Percentiles rank a stretch among this genome's conserved stretches.
These are phyloP conservation scores for Fragaria iinumae DNA, from an alignment of 306 rosid genomes.

Conservation along the genomic window DNA sequence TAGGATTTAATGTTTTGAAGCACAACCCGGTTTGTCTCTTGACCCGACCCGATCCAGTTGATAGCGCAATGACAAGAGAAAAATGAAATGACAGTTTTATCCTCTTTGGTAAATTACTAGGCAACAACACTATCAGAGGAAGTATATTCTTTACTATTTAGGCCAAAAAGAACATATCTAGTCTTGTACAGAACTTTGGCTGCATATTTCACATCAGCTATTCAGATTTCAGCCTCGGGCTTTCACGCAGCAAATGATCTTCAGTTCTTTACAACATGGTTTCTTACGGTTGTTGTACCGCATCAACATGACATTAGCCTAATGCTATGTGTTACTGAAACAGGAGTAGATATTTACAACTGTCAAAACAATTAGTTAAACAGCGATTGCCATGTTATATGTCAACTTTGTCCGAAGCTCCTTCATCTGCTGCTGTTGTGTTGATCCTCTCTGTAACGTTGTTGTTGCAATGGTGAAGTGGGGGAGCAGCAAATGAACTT, in stretches of 20 bases:
- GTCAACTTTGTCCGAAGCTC: constrained; percentile 30
- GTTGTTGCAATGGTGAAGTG: constrained; percentile 51
- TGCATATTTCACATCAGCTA: not conserved
- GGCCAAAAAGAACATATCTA: not conserved
- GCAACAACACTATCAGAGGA: not conserved
- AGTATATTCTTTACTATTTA: too few relatives aligned
- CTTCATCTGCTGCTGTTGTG: constrained; percentile 29
- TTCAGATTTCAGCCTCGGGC: not conserved
- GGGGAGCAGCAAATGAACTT: constrained; percentile 54
- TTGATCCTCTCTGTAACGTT: constrained; percentile 44
- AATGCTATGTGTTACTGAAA: not conserved
- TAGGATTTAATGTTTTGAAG: not conserved
- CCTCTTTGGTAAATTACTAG: not conserved
- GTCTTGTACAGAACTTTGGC: too few relatives aligned
- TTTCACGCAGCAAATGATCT: not conserved
- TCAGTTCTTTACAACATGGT: not conserved
- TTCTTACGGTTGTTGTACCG: not conserved
- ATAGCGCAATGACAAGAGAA: not conserved
- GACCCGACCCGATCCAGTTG: not conserved
- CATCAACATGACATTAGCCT: not conserved
- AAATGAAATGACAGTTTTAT: too few relatives aligned
- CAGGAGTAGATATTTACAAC: not conserved
- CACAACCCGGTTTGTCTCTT: not conserved
- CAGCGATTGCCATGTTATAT: not conserved
- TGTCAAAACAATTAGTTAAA: not conserved